Base-by-base conservation (phyloP, 2,329 filamentous ascomycete species). In the Talaromyces sp. region DNA sequence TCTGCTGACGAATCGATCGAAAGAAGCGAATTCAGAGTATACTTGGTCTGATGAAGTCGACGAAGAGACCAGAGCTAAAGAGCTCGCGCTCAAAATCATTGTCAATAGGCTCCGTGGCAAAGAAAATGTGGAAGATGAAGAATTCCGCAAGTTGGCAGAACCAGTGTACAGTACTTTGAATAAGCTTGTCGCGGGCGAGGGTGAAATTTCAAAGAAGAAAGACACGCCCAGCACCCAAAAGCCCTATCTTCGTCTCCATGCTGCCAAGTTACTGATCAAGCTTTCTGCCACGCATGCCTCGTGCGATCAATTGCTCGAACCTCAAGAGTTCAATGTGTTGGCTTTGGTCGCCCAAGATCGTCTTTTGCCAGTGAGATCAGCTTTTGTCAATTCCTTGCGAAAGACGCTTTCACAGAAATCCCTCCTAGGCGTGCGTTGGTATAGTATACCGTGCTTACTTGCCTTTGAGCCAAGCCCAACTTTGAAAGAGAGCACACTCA, bases 381-480 rank as follows among this genome's bases (percentile, higher is more conserved):
- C 84, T 1, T 97, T 99, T 68, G 82, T 94, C 57, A 86, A 87
- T 68, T 92, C 92, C 67, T 79, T 99, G 46, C 94, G 96, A 75
- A 97, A 96, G 75, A 74, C 73, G 60, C 65, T 77, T 19, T 71
- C 73, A n/a, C 74, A 76, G 62, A 70, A 67, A n/a, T 67, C 74
- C 6, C 93, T 96, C 69, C 84, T 97, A 4, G 89, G 89, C 10
- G 85, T 88, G 57, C 87, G 93, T 10, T 99, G 95, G 81, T 94
- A 96, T 73, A 89, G 91, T 0, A 88, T 96, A 46, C 82, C 96
- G 6, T 97, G 97, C 77, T 79, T 97, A 50, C 88, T 92, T 32
- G 93, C 94, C 1, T 97, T 94, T 71, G 94, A 99, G 75, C 94
- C 93, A 0, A 83, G 86, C 41, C 72, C 78, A n/a, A 83, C 85